Conservation (phyloP, 1,284 basidiomycete species). For the Coniferiporia sulphurascens region DNA sequence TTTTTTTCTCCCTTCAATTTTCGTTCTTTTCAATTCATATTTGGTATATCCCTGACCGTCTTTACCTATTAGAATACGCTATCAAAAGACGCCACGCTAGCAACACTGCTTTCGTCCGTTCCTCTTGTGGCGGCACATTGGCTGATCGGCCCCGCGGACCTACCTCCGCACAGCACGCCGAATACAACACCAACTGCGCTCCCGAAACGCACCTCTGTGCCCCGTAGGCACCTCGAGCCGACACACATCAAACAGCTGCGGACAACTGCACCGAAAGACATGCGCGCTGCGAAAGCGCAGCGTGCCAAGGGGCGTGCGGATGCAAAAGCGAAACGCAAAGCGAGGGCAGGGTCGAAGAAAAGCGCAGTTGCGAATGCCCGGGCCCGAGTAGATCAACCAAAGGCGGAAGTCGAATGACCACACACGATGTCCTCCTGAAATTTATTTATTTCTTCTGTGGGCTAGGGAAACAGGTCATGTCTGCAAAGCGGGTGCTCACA, state of each 20-base stretch:
- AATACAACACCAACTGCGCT: slow-evolving; percentile 8
- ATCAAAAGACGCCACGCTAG: slow-evolving; percentile 35
- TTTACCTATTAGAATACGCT: slow-evolving; percentile 32
- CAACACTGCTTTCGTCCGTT: slow-evolving; percentile 40
- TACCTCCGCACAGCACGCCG: slow-evolving; percentile 15
- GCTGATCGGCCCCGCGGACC: slow-evolving; percentile 35
- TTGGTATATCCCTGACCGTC: not conserved
- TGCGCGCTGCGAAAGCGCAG: slow-evolving; percentile 63
- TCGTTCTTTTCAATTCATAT: not conserved
- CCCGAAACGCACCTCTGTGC: not conserved
- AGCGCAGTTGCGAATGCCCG: not conserved
- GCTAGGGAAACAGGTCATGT: not conserved
- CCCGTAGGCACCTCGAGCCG: slow-evolving; percentile 41
- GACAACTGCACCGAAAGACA: slow-evolving; percentile 77
- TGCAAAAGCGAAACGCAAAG: slow-evolving; percentile 41
- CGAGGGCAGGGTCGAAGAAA: slow-evolving; percentile 24
- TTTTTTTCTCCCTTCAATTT: slow-evolving; percentile 8
- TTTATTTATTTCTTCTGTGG: not conserved
- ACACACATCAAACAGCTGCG: slow-evolving; percentile 85
- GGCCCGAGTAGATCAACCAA: not conserved
- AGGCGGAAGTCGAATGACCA: not conserved
- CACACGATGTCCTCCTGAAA: not conserved
- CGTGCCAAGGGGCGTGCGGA: slow-evolving; percentile 51
- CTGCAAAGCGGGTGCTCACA: not conserved
- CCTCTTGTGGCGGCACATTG: slow-evolving; percentile 59